Conservation (phyloP, 1,284 basidiomycete species). For the Puccinia brachypodii region DNA sequence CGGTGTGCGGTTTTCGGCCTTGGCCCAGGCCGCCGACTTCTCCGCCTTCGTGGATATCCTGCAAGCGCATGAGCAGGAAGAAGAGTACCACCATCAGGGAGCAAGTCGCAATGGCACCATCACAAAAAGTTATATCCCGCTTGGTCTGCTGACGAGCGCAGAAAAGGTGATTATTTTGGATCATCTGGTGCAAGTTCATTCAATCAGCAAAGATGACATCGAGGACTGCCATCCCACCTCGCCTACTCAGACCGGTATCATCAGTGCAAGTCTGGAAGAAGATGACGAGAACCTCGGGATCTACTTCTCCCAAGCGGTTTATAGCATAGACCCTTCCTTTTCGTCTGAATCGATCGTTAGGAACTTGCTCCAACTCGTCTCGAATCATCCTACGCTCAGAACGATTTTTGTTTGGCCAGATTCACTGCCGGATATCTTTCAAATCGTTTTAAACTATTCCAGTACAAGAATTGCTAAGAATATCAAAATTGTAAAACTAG, state of each 20-base stretch:
- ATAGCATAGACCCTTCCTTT: conserved; percentile 33
- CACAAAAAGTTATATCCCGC: conserved; percentile 35
- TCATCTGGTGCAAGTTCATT: conserved; percentile 14
- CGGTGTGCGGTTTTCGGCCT: conserved; percentile 43
- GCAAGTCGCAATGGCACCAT: background rate
- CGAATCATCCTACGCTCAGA: conserved; percentile 49
- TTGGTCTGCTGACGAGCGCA: background rate
- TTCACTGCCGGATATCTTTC: conserved; percentile 27
- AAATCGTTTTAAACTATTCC: conserved; percentile 49
- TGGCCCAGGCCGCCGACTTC: conserved; percentile 49
- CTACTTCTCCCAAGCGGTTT: conserved; percentile 53
- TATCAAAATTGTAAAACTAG: background rate
- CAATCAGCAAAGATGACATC: conserved; percentile 36
- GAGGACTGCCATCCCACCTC: conserved; percentile 51
- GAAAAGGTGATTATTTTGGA: background rate
- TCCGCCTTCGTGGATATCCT: conserved; percentile 48
- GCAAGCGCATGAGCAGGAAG: background rate
- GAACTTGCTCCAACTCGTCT: conserved; percentile 35
- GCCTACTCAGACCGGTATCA: conserved; percentile 52
- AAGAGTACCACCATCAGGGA: background rate
- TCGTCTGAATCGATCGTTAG: background rate
- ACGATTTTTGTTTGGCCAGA: conserved; percentile 50
- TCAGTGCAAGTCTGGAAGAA: conserved; percentile 51
- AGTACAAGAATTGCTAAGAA: conserved; percentile 44
- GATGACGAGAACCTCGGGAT: conserved; percentile 29